Evolutionary conservation across 163 green algal species (phyloP), one percentile per base, ranked within the genome.

Genomic region (Chlamydomonas reinhardtii): DNA sequence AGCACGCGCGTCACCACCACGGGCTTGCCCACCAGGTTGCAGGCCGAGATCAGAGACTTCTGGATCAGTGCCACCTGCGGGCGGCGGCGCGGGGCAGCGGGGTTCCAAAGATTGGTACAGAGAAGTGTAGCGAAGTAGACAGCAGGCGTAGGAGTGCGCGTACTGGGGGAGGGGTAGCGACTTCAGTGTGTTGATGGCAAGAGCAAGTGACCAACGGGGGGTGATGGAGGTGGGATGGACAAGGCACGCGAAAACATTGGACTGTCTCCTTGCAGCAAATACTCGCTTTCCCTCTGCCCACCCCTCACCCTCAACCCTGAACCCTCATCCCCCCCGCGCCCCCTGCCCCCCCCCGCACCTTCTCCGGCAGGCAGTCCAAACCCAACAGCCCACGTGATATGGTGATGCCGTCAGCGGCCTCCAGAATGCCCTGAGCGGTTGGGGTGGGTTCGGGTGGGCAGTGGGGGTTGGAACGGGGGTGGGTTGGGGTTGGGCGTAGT

Each of bases 311-410:
- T 8, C 39, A 48, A 48, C n/a, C n/a, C n/a, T 52, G 48, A 15
- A 48, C 39, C 39, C 39, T 8, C 39, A 48, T 48, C 8, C 39
- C 5, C 8, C 39, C 5, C 39, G 39, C 39, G 39, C n/a, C n/a
- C 64, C 35, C 64, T 70, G 4, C 27, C 27, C 24, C 16, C 25
- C 12, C 15, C 32, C 71, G 64, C 72, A 93, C 91, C 89, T 94
- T 94, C 74, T 94, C 91, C 25, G 88, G 88, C 34, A 88, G 59
- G 29, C 89, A 89, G 80, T 98, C 96, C 65, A 98, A 91, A 0
- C 96, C 96, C 70, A 98, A 83, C 90, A 97, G 97, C 80, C 95
- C 95, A 9, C 95, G 89, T 69, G 96, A 90, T 72, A 98, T 90
- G n/a, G 90, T 83, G 72, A 98, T 90, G 83, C 91, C 96, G 85